A percentile compares a stretch with the other conserved stretches of the same genome.
phyloP scores from a whole-genome alignment of 495 filamentous ascomycete genomes.

The Parathielavia hyrcaniae region DNA sequence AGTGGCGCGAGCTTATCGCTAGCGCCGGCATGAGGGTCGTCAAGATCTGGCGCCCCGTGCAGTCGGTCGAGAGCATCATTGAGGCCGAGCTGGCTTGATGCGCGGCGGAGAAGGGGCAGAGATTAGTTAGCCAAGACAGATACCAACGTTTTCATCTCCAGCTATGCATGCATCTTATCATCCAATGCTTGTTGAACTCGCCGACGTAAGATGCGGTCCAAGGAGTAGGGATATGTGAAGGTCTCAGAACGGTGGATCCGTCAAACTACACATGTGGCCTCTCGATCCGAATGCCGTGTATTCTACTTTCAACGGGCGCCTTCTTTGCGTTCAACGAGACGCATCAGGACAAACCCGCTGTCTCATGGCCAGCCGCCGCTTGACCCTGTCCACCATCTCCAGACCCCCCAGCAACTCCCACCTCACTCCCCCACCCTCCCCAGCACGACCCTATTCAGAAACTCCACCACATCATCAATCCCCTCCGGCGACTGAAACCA shows the following conservation, averaged over 20 bases:
- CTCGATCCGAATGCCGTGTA: too few relatives aligned
- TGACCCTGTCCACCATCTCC: not conserved
- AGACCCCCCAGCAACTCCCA: not conserved
- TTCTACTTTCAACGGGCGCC: too few relatives aligned
- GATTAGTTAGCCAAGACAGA: too few relatives aligned
- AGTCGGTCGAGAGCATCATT: slow-evolving; percentile 40
- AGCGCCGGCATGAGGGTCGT: slow-evolving; percentile 40
- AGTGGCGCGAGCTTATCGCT: slow-evolving; percentile 29
- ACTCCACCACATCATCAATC: slow-evolving; percentile 47
- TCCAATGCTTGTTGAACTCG: too few relatives aligned
- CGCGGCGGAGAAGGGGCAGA: too few relatives aligned
- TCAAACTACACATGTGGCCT: too few relatives aligned
- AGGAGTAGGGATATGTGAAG: too few relatives aligned
- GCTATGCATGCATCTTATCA: too few relatives aligned
- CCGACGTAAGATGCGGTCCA: too few relatives aligned
- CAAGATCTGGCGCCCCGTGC: slow-evolving; percentile 36
- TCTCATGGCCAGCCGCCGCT: not conserved
- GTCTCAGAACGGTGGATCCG: too few relatives aligned
- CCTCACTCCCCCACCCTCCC: not conserved
- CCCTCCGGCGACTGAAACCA: slow-evolving; percentile 50
- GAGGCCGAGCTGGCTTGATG: slow-evolving; percentile 31
- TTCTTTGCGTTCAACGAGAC: too few relatives aligned
- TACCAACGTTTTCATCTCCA: too few relatives aligned
- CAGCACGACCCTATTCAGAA: slow-evolving; percentile 29
- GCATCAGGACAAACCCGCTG: slow-evolving; percentile 10